Conservation (phyloP, 176 grass and related monocot genomes). For the Oryza coarctata region DNA sequence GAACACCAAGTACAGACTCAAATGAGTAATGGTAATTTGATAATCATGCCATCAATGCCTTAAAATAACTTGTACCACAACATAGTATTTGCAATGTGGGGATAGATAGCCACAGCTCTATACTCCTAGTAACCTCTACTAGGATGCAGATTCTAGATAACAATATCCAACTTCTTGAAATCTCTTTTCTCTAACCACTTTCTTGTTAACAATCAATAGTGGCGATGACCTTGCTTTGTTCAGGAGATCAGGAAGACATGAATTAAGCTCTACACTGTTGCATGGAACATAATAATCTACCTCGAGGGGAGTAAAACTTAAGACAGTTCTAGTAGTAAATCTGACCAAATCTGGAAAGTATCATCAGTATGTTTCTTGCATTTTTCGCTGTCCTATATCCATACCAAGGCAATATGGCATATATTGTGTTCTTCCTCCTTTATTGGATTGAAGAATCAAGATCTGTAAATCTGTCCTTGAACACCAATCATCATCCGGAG, state of each 20-base stretch:
- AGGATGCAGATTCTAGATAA: background rate
- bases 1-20: background rate
- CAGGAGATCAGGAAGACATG: background rate
- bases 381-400: background rate
- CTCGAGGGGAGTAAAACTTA: background rate
- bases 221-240: slow-evolving; percentile 10
- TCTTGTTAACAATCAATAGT: background rate
- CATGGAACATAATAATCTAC: background rate
- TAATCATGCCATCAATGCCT: slow-evolving; percentile 4
- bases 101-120: background rate
- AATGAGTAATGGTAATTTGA: background rate
- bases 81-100: background rate
- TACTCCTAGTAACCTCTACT: background rate
- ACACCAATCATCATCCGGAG: background rate
- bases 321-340: background rate
- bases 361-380: background rate
- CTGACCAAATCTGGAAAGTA: background rate
- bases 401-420: background rate
- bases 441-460: background rate
- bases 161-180: background rate
- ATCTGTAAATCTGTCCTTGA: background rate
- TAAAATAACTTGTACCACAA: slow-evolving; percentile 9
- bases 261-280: background rate
- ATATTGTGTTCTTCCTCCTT: background rate
- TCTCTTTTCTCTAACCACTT: background rate